Evolutionary conservation across 2,329 filamentous ascomycete species (phyloP).

Genomic region (Diplodia seriata): DNA sequence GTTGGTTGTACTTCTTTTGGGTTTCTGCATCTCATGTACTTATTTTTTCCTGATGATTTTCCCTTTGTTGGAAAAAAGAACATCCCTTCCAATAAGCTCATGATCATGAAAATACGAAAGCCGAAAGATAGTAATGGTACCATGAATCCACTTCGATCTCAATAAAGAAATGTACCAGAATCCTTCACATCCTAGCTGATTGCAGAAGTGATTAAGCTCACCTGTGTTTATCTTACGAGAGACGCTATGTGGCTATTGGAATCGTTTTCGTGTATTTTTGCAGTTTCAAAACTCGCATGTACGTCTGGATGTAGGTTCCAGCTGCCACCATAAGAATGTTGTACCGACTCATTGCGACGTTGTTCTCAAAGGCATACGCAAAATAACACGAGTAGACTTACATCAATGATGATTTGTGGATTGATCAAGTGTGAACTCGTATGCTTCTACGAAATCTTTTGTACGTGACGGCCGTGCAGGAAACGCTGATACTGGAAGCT

Average conservation of each 20-base stretch:
- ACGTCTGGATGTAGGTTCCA: too few species aligned
- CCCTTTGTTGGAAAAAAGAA: slow-evolving; percentile 7
- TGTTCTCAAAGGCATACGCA: too few species aligned
- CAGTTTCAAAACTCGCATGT: too few species aligned
- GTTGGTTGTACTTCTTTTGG: neutral
- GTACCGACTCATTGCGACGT: too few species aligned
- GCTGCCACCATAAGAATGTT: too few species aligned
- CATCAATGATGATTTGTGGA: neutral
- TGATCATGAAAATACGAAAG: neutral
- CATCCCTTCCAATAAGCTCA: neutral
- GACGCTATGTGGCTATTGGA: too few species aligned
- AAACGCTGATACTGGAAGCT: neutral
- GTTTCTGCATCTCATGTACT: neutral
- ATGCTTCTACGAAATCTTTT: neutral
- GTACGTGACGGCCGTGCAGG: slow-evolving; percentile 10
- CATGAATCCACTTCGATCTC: neutral
- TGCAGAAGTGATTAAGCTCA: too few species aligned
- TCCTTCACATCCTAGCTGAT: neutral
- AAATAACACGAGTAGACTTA: neutral
- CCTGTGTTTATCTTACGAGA: too few species aligned
- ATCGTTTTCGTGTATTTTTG: too few species aligned
- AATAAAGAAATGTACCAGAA: neutral
- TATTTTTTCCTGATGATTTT: neutral
- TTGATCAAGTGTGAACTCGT: neutral
- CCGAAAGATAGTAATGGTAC: slow-evolving; percentile 19